Conservation (phyloP, 1,139 yeast species). For the Groenewaldozyma sp. region DNA sequence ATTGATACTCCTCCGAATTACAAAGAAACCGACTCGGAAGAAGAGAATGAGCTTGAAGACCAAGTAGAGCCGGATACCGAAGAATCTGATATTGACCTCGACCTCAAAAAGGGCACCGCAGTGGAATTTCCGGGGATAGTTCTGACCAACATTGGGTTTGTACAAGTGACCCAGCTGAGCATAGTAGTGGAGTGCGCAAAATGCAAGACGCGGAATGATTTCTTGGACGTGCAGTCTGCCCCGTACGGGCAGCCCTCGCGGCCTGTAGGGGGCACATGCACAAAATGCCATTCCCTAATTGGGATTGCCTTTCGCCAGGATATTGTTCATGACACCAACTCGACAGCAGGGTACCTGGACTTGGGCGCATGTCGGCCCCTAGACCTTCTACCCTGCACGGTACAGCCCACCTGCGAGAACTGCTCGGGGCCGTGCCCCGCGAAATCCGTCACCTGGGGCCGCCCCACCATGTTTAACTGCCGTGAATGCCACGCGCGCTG, state of each 20-base stretch:
- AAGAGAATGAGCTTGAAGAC: slow-evolving; percentile 3
- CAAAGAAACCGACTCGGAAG: slow-evolving; percentile 5
- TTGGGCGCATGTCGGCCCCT: slow-evolving; percentile 30
- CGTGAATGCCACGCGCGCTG: slow-evolving; percentile 31
- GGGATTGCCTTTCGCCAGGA: slow-evolving; percentile 32
- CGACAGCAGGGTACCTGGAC: slow-evolving; percentile 31
- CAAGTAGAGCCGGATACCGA: slow-evolving; percentile 5
- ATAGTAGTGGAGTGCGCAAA: slow-evolving; percentile 31
- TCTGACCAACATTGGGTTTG: slow-evolving; percentile 27
- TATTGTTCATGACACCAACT: slow-evolving; percentile 24
- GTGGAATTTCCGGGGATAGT: slow-evolving; percentile 26
- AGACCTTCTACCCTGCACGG: slow-evolving; percentile 31
- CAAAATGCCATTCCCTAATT: slow-evolving; percentile 29
- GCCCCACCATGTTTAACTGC: slow-evolving; percentile 22
- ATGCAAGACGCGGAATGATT: slow-evolving; percentile 31
- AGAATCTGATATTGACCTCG: slow-evolving; percentile 10
- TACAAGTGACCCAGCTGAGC: slow-evolving; percentile 29
- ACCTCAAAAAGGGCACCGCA: slow-evolving; percentile 26
- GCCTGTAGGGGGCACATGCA: slow-evolving; percentile 27
- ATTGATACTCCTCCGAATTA: slow-evolving; percentile 3
- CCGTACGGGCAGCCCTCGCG: slow-evolving; percentile 31
- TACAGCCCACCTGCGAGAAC: slow-evolving; percentile 31
- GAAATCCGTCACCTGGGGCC: slow-evolving; percentile 2
- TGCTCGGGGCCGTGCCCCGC: slow-evolving; percentile 21
- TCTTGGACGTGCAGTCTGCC: slow-evolving; percentile 27